A percentile compares a stretch with the other conserved stretches of the same genome.
Conservation (phyloP, 345 rosid species). For the Sonneratia caseolaris region DNA sequence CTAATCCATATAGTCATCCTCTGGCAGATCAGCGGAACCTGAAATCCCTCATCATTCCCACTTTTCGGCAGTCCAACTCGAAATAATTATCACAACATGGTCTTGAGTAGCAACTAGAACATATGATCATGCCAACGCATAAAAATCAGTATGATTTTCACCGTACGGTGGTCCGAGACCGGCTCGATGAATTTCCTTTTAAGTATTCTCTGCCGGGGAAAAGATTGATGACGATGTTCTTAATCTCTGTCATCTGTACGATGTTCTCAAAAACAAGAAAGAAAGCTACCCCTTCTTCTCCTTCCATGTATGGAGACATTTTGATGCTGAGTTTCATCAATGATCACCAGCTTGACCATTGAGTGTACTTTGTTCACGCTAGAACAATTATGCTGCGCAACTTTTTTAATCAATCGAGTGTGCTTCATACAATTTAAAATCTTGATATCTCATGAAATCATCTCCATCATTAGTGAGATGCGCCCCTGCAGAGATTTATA, state of each 20-base stretch:
- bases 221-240: too few relatives aligned
- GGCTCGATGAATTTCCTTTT: not conserved
- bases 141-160: not conserved
- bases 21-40: not conserved
- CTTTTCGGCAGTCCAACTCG: constrained; percentile 1
- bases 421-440: not conserved
- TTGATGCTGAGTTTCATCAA: not conserved
- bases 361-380: not conserved
- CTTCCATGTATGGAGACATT: not conserved
- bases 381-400: not conserved
- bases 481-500: too few relatives aligned
- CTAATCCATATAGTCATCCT: not conserved
- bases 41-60: not conserved
- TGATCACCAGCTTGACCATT: not conserved
- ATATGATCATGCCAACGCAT: not conserved
- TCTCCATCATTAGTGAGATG: too few relatives aligned
- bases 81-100: not conserved
- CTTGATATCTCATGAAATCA: too few relatives aligned
- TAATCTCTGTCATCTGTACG: too few relatives aligned
- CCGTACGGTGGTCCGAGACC: not conserved
- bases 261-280: too few relatives aligned
- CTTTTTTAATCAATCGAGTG: not conserved
- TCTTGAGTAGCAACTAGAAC: not conserved
- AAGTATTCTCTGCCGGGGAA: too few relatives aligned
- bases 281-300: too few relatives aligned